Conservation (phyloP, 1,284 basidiomycete species). For the Puccinia brachypodii region DNA sequence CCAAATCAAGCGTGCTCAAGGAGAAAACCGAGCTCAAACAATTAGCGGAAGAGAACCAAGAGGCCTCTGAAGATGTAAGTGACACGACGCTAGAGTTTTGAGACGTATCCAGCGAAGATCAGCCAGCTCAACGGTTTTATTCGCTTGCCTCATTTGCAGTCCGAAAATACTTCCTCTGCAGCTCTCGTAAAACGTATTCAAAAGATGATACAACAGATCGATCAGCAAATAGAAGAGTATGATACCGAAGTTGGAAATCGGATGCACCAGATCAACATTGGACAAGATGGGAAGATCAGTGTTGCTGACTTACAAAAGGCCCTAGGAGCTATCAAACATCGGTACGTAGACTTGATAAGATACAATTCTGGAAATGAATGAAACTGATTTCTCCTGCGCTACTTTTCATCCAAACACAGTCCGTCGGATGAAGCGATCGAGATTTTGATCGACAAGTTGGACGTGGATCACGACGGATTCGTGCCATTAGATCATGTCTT, state of each 20-base stretch:
- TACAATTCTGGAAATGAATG: background rate
- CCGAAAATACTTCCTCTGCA: slow-evolving; percentile 59
- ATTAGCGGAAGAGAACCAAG: slow-evolving; percentile 87
- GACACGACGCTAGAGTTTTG: no score
- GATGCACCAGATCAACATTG: slow-evolving; percentile 90
- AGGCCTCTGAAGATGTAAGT: slow-evolving; percentile 61
- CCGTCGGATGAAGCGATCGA: slow-evolving; percentile 89
- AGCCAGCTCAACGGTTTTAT: background rate
- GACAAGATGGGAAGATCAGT: slow-evolving; percentile 86
- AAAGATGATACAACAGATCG: slow-evolving; percentile 92
- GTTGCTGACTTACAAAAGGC: slow-evolving; percentile 87
- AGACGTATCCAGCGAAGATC: background rate
- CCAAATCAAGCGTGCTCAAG: slow-evolving; percentile 94
- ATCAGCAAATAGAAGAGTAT: slow-evolving; percentile 87
- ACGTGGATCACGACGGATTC: slow-evolving; percentile 92
- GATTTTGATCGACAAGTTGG: slow-evolving; percentile 85
- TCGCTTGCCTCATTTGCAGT: slow-evolving; percentile 14
- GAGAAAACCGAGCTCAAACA: slow-evolving; percentile 86
- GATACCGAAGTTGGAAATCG: slow-evolving; percentile 76
- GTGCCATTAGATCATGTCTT: slow-evolving; percentile 62
- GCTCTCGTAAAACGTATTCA: slow-evolving; percentile 91
- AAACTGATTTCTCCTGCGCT: background rate
- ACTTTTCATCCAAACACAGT: slow-evolving; percentile 56
- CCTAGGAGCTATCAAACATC: slow-evolving; percentile 86
- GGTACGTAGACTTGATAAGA: slow-evolving; percentile 49